Base-by-base conservation (phyloP, 2,329 filamentous ascomycete genomes). In the Paraphaeosphaeria sporulosa region DNA sequence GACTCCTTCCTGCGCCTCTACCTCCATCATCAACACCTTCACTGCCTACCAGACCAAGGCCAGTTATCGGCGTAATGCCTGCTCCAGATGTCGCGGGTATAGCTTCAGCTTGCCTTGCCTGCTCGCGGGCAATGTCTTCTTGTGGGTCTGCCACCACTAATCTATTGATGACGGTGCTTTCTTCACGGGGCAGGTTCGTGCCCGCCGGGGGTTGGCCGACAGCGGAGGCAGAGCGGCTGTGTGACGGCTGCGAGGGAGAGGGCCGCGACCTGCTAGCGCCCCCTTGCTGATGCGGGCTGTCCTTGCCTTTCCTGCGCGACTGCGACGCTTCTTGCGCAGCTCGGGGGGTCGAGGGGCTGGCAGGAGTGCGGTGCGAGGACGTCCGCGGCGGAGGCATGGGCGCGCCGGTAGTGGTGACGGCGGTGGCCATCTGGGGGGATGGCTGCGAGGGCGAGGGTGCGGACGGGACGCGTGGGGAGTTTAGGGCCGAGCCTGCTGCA, bases 341-440 rank as follows among this genome's bases (percentile, higher is more conserved):
- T 53, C 61, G 43, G 65, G 67, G 67, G 43, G 66, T 63, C n/a
- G 67, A 59, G 19, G 73, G 74, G 60, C 72, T 76, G 44, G 78
- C 69, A 69, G 79, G 67, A 64, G 74, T 76, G 80, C 82, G 84
- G 65, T 88, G 90, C 46, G 92, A 95, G 15, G 93, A 96, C 8
- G 91, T 94, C 72, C 93, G 87, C 38, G 92, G 91, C 50, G 81
- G 93, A 57, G 90, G 89, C 68, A 92, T 85, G 25, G 91, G 90
- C 55, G 90, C 87, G 32, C 78, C 78, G 59, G 64, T 61, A 34
- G 64, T 85, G 87, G 78, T 83, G 86, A 79, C 80, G 86, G 80
- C 83, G 81, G 71, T 84, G 82, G 58, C 6, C 65, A 79, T 74
- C 63, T 76, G 71, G 58, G 82, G 76, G 44, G 82, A 79, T 49